phyloP scores from a whole-genome alignment of 2,329 filamentous ascomycete genomes.

The Neospermospora avenae region DNA sequence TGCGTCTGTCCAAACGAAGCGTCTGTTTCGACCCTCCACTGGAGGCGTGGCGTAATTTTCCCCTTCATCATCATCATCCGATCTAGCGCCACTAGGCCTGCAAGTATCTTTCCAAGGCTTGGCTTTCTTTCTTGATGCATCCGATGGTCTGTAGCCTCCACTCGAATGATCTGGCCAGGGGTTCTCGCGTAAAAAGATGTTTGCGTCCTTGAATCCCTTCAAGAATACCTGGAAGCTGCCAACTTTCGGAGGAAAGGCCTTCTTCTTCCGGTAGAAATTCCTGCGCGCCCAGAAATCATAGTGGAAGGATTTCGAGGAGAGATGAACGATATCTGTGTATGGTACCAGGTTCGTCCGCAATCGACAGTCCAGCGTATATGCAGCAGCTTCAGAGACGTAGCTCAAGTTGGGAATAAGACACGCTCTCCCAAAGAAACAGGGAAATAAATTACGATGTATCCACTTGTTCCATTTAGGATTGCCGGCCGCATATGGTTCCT shows the following conservation, averaged over 20 bases:
- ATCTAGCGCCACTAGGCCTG: constrained; percentile 55
- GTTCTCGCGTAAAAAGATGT: constrained; percentile 88
- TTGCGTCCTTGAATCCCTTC: constrained; percentile 95
- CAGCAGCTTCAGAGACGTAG: constrained; percentile 95
- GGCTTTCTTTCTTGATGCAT: constrained; percentile 64
- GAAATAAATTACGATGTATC: constrained; percentile 96
- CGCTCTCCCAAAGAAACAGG: constrained; percentile 92
- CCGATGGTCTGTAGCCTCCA: constrained; percentile 63
- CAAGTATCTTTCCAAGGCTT: constrained; percentile 80
- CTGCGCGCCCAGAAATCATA: constrained; percentile 97
- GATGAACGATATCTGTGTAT: constrained; percentile 90
- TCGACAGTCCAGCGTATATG: constrained; percentile 89
- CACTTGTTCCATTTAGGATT: constrained; percentile 99
- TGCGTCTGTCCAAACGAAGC: constrained; percentile 81
- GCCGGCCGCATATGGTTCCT: constrained; percentile 93
- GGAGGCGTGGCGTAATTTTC: constrained; percentile 40
- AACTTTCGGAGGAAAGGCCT: constrained; percentile 80
- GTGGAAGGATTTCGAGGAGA: constrained; percentile 96
- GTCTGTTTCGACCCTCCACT: constrained; percentile 25
- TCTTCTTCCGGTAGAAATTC: constrained; percentile 83
- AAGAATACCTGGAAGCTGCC: constrained; percentile 98
- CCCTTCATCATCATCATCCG: constrained; percentile 58
- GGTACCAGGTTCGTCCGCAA: constrained; percentile 89
- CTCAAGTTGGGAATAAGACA: constrained; percentile 96
- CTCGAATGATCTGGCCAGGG: constrained; percentile 87